These are phyloP conservation scores for Macrolepiota albuminosa DNA, from an alignment of 768 basidiomycete species.

Conservation along the genomic window DNA sequence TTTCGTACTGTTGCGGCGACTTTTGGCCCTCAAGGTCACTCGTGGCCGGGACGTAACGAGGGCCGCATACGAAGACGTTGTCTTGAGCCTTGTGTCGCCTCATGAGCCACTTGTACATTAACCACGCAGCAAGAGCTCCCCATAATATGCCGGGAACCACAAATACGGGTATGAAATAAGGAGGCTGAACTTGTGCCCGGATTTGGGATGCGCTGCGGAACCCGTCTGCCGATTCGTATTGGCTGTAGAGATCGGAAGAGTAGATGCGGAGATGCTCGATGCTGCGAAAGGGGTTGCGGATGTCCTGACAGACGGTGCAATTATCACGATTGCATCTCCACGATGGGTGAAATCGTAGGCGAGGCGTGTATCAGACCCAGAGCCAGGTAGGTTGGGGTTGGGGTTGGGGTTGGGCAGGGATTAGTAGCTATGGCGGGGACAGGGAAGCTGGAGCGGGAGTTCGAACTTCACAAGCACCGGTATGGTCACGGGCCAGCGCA, in stretches of 20 bases:
- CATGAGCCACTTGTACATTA: constrained; percentile 30
- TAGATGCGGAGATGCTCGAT: constrained; percentile 10
- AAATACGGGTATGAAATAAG: constrained; percentile 28
- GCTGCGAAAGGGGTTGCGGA: no score
- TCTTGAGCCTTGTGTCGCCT: constrained; percentile 15
- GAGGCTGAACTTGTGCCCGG: constrained; percentile 12
- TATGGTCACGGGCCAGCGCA: no score
- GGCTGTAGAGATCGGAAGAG: no score
- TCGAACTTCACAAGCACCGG: no score
- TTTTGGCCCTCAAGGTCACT: constrained; percentile 13
- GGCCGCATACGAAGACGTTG: constrained; percentile 13
- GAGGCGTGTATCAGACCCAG: no score
- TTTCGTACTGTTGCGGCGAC: no score
- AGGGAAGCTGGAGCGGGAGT: no score
- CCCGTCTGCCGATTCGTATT: neutral
- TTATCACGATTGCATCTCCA: neutral
- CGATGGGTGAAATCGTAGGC: constrained; percentile 3
- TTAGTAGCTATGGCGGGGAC: no score
- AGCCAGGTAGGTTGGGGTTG: no score
- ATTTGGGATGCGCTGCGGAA: constrained; percentile 6
- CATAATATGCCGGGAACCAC: no score
- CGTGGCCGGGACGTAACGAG: constrained; percentile 21
- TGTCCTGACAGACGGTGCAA: no score
- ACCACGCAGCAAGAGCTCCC: constrained; percentile 28
- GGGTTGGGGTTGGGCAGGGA: no score